phyloP scores from a whole-genome alignment of 1,284 basidiomycete species.

The Mycena sp. region DNA sequence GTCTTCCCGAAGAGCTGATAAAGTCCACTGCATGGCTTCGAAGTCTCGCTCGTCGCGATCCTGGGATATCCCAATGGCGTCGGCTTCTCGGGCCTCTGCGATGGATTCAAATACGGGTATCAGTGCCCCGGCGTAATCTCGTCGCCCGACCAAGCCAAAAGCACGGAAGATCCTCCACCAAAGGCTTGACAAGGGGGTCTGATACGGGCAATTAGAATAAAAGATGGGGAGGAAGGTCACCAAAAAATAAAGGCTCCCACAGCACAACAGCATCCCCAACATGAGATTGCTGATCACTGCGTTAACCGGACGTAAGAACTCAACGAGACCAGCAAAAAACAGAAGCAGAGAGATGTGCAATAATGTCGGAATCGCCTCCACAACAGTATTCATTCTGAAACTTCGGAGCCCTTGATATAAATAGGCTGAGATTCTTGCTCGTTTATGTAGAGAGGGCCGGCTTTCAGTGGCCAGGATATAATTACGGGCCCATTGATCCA shows the following conservation, averaged over 20 bases:
- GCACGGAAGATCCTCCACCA: constrained; percentile 43
- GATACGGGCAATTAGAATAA: constrained; percentile 47
- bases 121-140: constrained; percentile 31
- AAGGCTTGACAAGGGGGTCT: constrained; percentile 47
- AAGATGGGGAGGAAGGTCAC: constrained; percentile 46
- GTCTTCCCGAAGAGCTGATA: constrained; percentile 45
- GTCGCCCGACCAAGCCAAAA: constrained; percentile 37
- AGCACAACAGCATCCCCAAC: constrained; percentile 41
- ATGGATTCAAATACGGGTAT: constrained; percentile 32
- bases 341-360: constrained; percentile 51
- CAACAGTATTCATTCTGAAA: constrained; percentile 48
- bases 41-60: constrained; percentile 31
- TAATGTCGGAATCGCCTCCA: constrained; percentile 49
- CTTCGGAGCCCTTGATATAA: constrained; percentile 45
- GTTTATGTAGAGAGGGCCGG: constrained; percentile 48
- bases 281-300: constrained; percentile 42
- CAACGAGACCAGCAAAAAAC: constrained; percentile 51
- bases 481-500: constrained; percentile 35
- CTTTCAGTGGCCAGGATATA: constrained; percentile 46
- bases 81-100: constrained; percentile 41
- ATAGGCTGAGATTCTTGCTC: constrained; percentile 48
- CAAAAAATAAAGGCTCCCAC: constrained; percentile 40
- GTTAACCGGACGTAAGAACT: constrained; percentile 48
- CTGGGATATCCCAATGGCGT: constrained; percentile 28
- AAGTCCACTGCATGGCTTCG: constrained; percentile 42